Conservation (phyloP, 139 green algal genomes). For the Coelastrella sp. region DNA sequence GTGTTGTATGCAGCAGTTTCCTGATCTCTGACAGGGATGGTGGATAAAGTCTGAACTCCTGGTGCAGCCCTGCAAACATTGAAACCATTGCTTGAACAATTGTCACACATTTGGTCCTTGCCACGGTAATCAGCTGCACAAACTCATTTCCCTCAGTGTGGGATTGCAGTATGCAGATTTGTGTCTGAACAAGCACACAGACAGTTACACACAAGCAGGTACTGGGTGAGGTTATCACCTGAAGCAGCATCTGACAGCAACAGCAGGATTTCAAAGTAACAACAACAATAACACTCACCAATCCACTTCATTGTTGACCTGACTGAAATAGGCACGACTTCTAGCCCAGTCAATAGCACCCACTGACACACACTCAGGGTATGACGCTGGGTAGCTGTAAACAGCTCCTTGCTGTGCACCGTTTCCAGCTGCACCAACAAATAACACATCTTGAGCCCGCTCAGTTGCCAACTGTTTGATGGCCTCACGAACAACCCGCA, state of each 20-base stretch:
- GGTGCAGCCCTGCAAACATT: conserved; percentile 21
- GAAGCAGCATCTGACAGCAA: not conserved
- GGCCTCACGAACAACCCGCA: not conserved
- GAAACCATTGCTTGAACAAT: too few species aligned
- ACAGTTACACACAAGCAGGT: too few species aligned
- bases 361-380: conserved; percentile 5
- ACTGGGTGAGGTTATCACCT: not conserved
- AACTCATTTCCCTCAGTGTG: too few species aligned
- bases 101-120: too few species aligned
- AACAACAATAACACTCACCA: not conserved
- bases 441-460: not conserved
- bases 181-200: too few species aligned
- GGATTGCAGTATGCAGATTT: too few species aligned
- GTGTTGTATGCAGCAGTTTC: not conserved
- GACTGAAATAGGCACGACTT: not conserved
- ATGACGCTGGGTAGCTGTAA: conserved; percentile 22
- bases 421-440: conserved; percentile 7
- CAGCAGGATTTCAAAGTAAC: not conserved
- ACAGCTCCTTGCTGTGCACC: conserved; percentile 1
- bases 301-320: conserved; percentile 2
- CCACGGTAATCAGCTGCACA: too few species aligned
- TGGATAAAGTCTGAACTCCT: conserved; percentile 14
- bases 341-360: not conserved
- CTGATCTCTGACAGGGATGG: not conserved
- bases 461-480: not conserved